Base-by-base conservation (phyloP, 1,284 basidiomycete genomes). In the Schizophyllum commune region DNA sequence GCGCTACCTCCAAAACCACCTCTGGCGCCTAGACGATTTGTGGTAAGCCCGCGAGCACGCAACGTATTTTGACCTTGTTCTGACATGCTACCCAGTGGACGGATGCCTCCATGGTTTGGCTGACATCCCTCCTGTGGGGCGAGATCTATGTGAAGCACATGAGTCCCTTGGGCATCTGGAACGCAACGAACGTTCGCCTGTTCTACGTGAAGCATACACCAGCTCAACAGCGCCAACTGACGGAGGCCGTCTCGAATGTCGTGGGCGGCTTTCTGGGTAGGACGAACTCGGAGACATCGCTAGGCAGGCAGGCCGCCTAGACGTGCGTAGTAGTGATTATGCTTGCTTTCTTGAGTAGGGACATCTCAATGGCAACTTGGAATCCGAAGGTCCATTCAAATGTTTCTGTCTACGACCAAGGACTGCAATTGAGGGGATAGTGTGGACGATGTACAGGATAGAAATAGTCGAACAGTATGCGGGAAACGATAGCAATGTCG, bases 141-240 rank as follows among this genome's bases (percentile, higher is more conserved):
- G 92, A 95, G 70, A 84, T 95, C 21, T 97, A 95, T 70, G 89
- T 97, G n/a, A 86, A 87, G 52, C 88, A 87, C 7, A 88, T 94
- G 82, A 85, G 86, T 1, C 88, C 88, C 4, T 76, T 94, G 33
- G 92, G 91, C 6, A 84, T 94, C 51, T 96, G 93, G 93, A 91
- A 90, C 66, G 84, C 85, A 54, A 95, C 94, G 9, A 88, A 85
- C 55, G 91, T 96, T 19, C 85, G 91, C 27, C 74, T 96, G 57
- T 96, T 96, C 76, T 85, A 92, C 59, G 90, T 96, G 62, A 94
- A 94, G 71, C 92, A 94, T 68, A 83, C 90, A 5, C 85, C 84
- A 64, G 72, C 73, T 52, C 85, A 89, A 62, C 79, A 81, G 60
- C 80, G 88, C 51, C 89, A 89, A 69, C 82, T 92, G 52, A 83